Conservation (phyloP, 495 filamentous ascomycete genomes). For the Thozetella sp. region DNA sequence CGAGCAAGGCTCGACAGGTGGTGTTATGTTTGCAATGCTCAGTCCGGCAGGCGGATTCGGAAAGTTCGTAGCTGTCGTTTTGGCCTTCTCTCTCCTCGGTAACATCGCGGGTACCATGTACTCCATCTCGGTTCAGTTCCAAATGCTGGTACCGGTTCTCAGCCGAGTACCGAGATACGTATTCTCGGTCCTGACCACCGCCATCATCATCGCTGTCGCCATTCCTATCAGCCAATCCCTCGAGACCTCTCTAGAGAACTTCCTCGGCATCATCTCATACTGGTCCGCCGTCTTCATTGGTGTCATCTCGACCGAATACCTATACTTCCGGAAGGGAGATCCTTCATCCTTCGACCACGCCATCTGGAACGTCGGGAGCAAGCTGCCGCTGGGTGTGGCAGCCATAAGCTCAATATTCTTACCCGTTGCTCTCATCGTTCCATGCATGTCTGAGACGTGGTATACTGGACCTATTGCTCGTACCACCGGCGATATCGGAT, state of each 20-base stretch:
- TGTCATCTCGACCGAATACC: slow-evolving; percentile 34
- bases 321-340: slow-evolving; percentile 29
- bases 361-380: slow-evolving; percentile 36
- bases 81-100: slow-evolving; percentile 41
- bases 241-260: slow-evolving; percentile 41
- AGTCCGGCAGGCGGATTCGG: slow-evolving; percentile 42
- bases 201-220: slow-evolving; percentile 39
- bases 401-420: slow-evolving; percentile 21
- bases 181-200: slow-evolving; percentile 36
- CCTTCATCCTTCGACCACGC: slow-evolving; percentile 28
- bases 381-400: slow-evolving; percentile 35
- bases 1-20: slow-evolving; percentile 31
- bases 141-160: slow-evolving; percentile 39
- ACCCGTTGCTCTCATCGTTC: slow-evolving; percentile 31
- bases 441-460: slow-evolving; percentile 45
- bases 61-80: slow-evolving; percentile 42
- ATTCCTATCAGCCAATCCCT: slow-evolving; percentile 40
- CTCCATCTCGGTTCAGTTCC: slow-evolving; percentile 41
- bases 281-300: slow-evolving; percentile 43
- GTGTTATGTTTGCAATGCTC: slow-evolving; percentile 43
- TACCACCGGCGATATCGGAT: slow-evolving; percentile 47
- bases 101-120: slow-evolving; percentile 35
- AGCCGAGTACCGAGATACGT: slow-evolving; percentile 36
- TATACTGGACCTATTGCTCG: slow-evolving; percentile 42
- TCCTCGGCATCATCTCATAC: slow-evolving; percentile 45